phyloP scores from a whole-genome alignment of 1,284 basidiomycete species.

The Ganoderma sp. region DNA sequence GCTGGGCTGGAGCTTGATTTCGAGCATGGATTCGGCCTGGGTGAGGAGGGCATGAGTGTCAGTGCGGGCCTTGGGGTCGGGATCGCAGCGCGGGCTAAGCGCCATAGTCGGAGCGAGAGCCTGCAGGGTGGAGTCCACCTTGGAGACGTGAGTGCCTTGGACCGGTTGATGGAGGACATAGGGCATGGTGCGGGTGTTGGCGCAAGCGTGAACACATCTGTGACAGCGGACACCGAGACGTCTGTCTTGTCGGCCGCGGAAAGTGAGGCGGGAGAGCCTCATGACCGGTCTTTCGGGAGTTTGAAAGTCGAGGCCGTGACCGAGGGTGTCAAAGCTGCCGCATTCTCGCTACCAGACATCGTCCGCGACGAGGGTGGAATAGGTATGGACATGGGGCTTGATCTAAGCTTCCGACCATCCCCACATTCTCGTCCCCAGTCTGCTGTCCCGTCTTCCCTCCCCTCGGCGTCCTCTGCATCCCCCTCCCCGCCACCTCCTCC shows the following conservation, averaged over 20 bases:
- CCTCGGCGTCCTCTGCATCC: slow-evolving; percentile 2
- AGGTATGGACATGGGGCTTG: slow-evolving; percentile 31
- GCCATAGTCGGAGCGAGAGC: slow-evolving; percentile 7
- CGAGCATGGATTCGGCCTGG: slow-evolving; percentile 30
- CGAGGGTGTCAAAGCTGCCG: slow-evolving; percentile 42
- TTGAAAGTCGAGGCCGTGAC: slow-evolving; percentile 42
- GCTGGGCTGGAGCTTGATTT: slow-evolving; percentile 39
- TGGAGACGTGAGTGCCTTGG: slow-evolving; percentile 79
- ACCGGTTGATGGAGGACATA: slow-evolving; percentile 79
- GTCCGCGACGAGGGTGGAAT: slow-evolving; percentile 33
- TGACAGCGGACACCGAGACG: slow-evolving; percentile 12
- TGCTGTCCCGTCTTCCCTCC: background rate
- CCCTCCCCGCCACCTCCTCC: slow-evolving; percentile 39
- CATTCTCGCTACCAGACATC: slow-evolving; percentile 40
- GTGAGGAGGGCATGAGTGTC: slow-evolving; percentile 26
- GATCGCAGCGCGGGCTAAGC: slow-evolving; percentile 21
- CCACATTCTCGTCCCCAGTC: slow-evolving; percentile 1
- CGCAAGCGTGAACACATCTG: slow-evolving; percentile 14
- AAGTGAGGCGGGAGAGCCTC: slow-evolving; percentile 6
- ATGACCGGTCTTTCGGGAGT: slow-evolving; percentile 32
- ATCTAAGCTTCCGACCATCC: slow-evolving; percentile 8
- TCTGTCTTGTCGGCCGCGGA: slow-evolving; percentile 16
- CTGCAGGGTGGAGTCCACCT: slow-evolving; percentile 48
- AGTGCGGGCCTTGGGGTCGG: slow-evolving; percentile 32
- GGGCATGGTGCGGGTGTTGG: slow-evolving; percentile 46